Evolutionary conservation across 2,329 filamentous ascomycete genomes (phyloP), one percentile per base, ranked within the genome.

Genomic region (Alternaria tenuissima): DNA sequence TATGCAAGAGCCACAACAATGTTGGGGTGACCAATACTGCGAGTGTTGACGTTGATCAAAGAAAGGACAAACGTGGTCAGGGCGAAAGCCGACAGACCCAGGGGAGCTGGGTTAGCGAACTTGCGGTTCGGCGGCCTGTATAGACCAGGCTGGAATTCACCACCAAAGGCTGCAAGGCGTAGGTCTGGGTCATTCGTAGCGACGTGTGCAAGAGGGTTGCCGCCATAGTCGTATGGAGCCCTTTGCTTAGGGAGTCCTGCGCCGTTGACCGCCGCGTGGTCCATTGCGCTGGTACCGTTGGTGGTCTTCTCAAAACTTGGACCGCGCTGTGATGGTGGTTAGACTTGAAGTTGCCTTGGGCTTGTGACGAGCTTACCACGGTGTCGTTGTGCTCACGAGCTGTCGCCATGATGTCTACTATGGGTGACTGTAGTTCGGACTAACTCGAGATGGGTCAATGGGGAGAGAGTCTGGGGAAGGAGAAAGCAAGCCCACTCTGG

Each of bases 81-180:
- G n/a, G 87, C 87, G 77, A 90, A 90, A 78, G 85, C 86, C 52
- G 86, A 84, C 47, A 88, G 81, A 57, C 86, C 86, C 22, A 88
- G 81, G 9, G 86, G 86, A 59, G 86, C 86, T 47, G 87, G 86
- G 74, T 88, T 88, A 73, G 82, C 86, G 70, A 87, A 81, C 62
- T 84, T 85, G 75, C 78, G 78, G 51, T 67, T 72, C 22, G 76
- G 76, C 20, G 75, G 55, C 66, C 67, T 67, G 78, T 84, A 84
- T 20, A 82, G 79, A 77, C 83, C 83, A 11, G 83, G 83, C 66
- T 85, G 83, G 68, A 84, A 83, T 66, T 83, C 81, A 78, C 83
- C 83, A 71, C 83, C 83, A 55, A 85, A 85, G 47, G 83, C 81
- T 32, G 78, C 73, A 16, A 84, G 77, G 36, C 81, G 80, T 28